phyloP scores from a whole-genome alignment of 768 basidiomycete genomes.

The Amanita pseudoporphyria region DNA sequence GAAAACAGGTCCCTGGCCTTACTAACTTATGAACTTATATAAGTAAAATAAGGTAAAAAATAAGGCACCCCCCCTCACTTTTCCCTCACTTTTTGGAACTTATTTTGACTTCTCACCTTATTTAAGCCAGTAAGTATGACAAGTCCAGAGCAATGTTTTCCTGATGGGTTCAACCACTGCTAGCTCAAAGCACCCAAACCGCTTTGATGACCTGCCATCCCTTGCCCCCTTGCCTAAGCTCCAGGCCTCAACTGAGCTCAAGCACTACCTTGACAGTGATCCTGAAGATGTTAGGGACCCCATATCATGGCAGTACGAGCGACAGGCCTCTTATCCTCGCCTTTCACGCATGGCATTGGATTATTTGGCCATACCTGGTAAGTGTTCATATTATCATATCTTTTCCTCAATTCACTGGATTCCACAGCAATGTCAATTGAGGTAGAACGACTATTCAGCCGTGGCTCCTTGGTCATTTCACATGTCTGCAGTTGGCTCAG shows the following conservation, averaged over 20 bases:
- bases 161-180: no score
- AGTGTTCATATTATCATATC: slow-evolving; percentile 9
- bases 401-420: neutral
- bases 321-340: slow-evolving; percentile 12
- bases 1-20: no score
- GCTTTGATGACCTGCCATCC: neutral
- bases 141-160: no score
- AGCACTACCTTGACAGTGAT: slow-evolving; percentile 9
- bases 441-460: slow-evolving; percentile 11
- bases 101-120: no score
- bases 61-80: no score
- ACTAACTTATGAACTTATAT: no score
- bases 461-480: neutral
- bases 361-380: slow-evolving; percentile 16
- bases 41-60: no score
- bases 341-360: slow-evolving; percentile 20
- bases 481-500: slow-evolving; percentile 14
- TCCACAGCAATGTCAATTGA: slow-evolving; percentile 14
- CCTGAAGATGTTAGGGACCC: slow-evolving; percentile 6
- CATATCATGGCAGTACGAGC: neutral
- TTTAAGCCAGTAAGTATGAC: no score
- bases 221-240: slow-evolving; percentile 6
- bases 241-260: slow-evolving; percentile 7
- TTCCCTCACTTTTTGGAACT: no score
- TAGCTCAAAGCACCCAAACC: neutral